Conservation (phyloP, 768 basidiomycete species). For the Tremella yokohamensis region DNA sequence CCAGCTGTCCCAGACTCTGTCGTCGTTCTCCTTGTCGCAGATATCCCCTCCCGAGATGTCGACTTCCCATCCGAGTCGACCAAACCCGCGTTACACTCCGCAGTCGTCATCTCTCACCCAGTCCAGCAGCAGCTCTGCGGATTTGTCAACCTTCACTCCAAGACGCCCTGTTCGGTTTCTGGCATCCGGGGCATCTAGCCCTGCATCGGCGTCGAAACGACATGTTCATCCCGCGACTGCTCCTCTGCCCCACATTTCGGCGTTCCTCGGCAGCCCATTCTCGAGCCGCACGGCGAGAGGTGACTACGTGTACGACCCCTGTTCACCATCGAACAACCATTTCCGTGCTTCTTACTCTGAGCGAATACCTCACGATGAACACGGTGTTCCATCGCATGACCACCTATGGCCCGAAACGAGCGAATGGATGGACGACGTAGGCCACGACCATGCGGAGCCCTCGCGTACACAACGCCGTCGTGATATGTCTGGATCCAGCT, state of each 20-base stretch:
- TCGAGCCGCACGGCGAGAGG: slow-evolving; percentile 25
- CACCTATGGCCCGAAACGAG: slow-evolving; percentile 28
- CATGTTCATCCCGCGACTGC: slow-evolving; percentile 23
- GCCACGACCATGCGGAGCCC: not conserved
- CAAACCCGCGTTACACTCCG: not conserved
- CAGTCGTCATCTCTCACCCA: not conserved
- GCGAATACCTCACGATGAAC: too few species aligned
- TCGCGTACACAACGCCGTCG: slow-evolving; percentile 12
- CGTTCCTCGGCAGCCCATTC: slow-evolving; percentile 44
- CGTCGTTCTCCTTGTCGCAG: slow-evolving; percentile 8
- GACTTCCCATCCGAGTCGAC: not conserved
- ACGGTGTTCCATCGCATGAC: slow-evolving; percentile 11
- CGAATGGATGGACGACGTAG: slow-evolving; percentile 27
- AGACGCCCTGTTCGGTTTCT: not conserved
- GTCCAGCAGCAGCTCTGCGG: not conserved
- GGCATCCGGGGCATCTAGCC: not conserved
- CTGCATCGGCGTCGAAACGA: not conserved
- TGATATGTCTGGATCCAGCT: slow-evolving; percentile 32
- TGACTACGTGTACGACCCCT: slow-evolving; percentile 16
- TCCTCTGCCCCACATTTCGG: slow-evolving; percentile 31
- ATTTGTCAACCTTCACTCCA: slow-evolving; percentile 2
- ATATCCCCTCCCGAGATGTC: slow-evolving; percentile 2
- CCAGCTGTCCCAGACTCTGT: slow-evolving; percentile 11
- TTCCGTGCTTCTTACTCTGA: slow-evolving; percentile 7
- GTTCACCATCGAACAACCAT: slow-evolving; percentile 16